A percentile compares a stretch with the other conserved stretches of the same genome.
phyloP scores from a whole-genome alignment of 1,284 basidiomycete species.

The Calocybe gambosa region DNA sequence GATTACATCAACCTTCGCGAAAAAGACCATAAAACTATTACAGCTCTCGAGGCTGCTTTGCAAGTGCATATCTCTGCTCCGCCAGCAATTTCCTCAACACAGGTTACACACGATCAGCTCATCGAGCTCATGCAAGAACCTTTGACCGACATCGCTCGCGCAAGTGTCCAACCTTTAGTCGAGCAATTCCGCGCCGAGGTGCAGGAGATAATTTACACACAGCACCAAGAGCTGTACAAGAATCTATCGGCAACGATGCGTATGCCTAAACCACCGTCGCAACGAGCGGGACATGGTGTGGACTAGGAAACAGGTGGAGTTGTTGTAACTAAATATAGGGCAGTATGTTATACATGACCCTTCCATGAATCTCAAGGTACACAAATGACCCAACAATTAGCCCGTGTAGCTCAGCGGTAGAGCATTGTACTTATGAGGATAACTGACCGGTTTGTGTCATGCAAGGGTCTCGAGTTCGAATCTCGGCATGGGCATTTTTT shows the following conservation, averaged over 20 bases:
- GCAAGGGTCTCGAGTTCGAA: slow-evolving; percentile 50
- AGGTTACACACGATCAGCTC: slow-evolving; percentile 35
- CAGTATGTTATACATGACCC: no score
- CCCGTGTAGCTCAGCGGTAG: slow-evolving; percentile 50
- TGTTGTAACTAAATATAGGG: no score
- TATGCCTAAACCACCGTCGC: slow-evolving; percentile 21
- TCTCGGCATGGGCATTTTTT: slow-evolving; percentile 41
- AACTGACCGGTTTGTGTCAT: slow-evolving; percentile 28
- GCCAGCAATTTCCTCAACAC: slow-evolving; percentile 15
- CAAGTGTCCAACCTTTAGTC: slow-evolving; percentile 33
- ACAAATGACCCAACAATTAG: slow-evolving; percentile 23
- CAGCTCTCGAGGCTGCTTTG: slow-evolving; percentile 36
- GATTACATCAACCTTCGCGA: slow-evolving; percentile 18
- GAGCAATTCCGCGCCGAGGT: slow-evolving; percentile 30
- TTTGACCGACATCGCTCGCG: slow-evolving; percentile 31
- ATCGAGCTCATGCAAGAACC: slow-evolving; percentile 33
- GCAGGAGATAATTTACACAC: slow-evolving; percentile 29
- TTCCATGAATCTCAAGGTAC: slow-evolving; percentile 41
- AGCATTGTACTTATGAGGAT: slow-evolving; percentile 53
- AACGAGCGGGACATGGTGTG: slow-evolving; percentile 13
- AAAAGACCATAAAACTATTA: slow-evolving; percentile 26
- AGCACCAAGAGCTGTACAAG: slow-evolving; percentile 30
- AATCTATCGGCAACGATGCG: slow-evolving; percentile 26
- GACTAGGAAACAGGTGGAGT: neutral
- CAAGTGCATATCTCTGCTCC: slow-evolving; percentile 28